phyloP scores from a whole-genome alignment of 768 basidiomycete species.

The Polyporus arcularius region DNA sequence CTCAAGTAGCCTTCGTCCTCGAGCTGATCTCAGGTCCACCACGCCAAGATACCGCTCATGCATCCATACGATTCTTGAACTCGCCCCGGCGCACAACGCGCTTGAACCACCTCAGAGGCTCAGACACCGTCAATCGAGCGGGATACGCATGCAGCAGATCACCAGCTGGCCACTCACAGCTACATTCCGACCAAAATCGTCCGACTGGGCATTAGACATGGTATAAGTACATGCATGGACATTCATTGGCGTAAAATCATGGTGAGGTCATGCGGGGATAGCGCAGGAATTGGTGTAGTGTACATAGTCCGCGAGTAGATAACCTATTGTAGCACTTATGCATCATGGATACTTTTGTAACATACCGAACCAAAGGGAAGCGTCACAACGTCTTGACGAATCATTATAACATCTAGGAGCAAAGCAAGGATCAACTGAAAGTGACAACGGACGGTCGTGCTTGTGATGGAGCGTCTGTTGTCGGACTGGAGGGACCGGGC shows the following conservation, averaged over 20 bases:
- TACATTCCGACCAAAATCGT: too few relatives aligned
- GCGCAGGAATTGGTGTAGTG: constrained; percentile 2
- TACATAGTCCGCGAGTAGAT: constrained; percentile 1
- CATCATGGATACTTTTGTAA: constrained; percentile 5
- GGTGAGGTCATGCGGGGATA: not conserved
- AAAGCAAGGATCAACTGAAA: not conserved
- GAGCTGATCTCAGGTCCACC: too few relatives aligned
- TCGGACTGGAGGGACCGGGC: not conserved
- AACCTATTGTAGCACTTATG: not conserved
- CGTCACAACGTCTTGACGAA: not conserved
- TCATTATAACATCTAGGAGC: not conserved
- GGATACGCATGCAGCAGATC: too few relatives aligned
- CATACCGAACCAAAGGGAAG: constrained; percentile 1
- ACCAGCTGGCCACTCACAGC: too few relatives aligned
- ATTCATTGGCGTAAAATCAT: constrained; percentile 1
- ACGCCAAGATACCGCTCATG: too few relatives aligned
- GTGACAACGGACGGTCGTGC: not conserved
- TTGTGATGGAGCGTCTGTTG: not conserved
- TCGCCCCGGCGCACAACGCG: too few relatives aligned
- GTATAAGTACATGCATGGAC: not conserved
- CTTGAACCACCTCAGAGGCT: too few relatives aligned
- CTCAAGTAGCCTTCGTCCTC: too few relatives aligned
- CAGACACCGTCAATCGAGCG: too few relatives aligned
- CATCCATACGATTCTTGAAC: too few relatives aligned
- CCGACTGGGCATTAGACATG: not conserved